Evolutionary conservation across 192 early-diverging fungal species (phyloP), one percentile per base, ranked within the genome.

Genomic region (Coemansia guatemalensis): DNA sequence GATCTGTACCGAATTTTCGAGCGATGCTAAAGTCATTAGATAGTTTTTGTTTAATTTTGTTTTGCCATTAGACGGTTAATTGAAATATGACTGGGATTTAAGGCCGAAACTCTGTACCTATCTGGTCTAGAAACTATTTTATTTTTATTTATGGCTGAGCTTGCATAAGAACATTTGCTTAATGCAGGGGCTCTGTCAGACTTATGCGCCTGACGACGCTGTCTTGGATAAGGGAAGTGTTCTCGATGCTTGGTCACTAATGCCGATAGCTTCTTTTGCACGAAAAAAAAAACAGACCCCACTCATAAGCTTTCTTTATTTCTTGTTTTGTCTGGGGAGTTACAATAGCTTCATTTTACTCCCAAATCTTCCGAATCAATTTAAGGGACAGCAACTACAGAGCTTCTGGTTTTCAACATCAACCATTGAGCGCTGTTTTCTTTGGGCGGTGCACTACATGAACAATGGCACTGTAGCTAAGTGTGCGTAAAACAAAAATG

Each of bases 1-100:
- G 94, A 97, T 64, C 80, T 99, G 25, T 99, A 99, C 75, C 92
- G 88, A 25, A 89, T 97, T 35, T 99, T 99, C 86, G 96, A 99
- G 66, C 80, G 96, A n/a, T 99, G 96, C 74, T 98, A 82, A 58
- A 44, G 14, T 12, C 30, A 27, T 20, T 30, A 25, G n/a, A 30
- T 17, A 17, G 3, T 17, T 44, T 44, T 44, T 44, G 1, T 44
- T 44, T 12, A 12, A 8, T 23, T 9, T 51, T 21, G 49, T 25
- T 51, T 23, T 51, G 49, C 8, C 49, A 35, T 35, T 11, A 44
- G 12, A 17, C 14, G 14, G 39, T 17, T 4, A 44, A 44, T 2
- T 44, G 8, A 44, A 44, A 44, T 44, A 44, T 44, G 39, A 6
- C 3, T 12, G 17, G 39, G 17, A 9, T 44, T 17, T 12, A 44